Percentiles rank a stretch among this genome's conserved stretches.
Conservation (phyloP, 345 rosid genomes). For the Raphanus sativus region DNA sequence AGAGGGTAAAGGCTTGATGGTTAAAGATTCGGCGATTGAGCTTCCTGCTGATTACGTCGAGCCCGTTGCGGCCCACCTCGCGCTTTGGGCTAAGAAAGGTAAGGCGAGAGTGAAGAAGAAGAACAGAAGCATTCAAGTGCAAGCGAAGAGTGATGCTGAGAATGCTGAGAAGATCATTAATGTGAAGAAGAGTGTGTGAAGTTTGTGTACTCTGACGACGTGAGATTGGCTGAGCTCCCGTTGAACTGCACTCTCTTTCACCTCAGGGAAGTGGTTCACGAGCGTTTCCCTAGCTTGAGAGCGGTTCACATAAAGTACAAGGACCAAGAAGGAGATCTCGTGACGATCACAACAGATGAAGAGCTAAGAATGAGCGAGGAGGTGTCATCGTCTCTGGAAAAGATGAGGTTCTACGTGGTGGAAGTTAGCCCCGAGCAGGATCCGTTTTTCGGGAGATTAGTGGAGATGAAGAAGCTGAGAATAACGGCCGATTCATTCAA, state of each 20-base stretch:
- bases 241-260: slow-evolving; percentile 63
- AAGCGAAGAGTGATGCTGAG: slow-evolving; percentile 34
- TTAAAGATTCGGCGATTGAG: slow-evolving; percentile 63
- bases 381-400: no score
- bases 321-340: slow-evolving; percentile 89
- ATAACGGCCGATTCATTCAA: slow-evolving; percentile 31
- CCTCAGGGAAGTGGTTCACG: slow-evolving; percentile 65
- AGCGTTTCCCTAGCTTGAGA: slow-evolving; percentile 64
- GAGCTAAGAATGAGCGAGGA: slow-evolving; percentile 80
- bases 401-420: slow-evolving; percentile 64
- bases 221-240: slow-evolving; percentile 76
- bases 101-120: slow-evolving; percentile 50
- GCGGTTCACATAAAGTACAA: slow-evolving; percentile 75
- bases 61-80: slow-evolving; percentile 45
- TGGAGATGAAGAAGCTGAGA: slow-evolving; percentile 35
- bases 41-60: slow-evolving; percentile 72
- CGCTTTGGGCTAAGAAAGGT: slow-evolving; percentile 37
- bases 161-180: slow-evolving; percentile 38
- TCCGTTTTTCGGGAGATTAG: slow-evolving; percentile 51
- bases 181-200: slow-evolving; percentile 66
- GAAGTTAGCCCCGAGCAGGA: slow-evolving; percentile 64
- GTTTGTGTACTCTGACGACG: slow-evolving; percentile 72
- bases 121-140: slow-evolving; percentile 40
- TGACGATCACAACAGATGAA: slow-evolving; percentile 79
- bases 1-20: slow-evolving; percentile 59